Base-by-base conservation (phyloP, 108 stramenopile genomes). In the Stephanodiscus triporus region DNA sequence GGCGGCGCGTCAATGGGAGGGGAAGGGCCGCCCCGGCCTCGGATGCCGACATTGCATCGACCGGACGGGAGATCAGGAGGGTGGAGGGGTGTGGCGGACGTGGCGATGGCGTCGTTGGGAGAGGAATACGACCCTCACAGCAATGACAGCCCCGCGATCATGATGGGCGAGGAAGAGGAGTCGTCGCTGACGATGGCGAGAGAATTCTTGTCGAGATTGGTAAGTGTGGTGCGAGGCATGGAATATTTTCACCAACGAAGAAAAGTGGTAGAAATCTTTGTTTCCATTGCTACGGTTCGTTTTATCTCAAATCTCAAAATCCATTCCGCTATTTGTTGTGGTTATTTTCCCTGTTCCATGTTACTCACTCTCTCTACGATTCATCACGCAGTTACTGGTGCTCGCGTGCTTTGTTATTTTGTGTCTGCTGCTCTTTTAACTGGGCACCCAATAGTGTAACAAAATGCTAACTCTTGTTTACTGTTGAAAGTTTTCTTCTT, bases 341-440 rank as follows among this genome's bases (percentile, higher is more conserved):
- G 4, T 13, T 63, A 22, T 5, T 63, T 4, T 43, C 37, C 37
- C 23, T 43, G 7, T 53, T 67, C 14, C 50, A 34, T 34, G 32
- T 20, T 49, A 3, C 17, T 34, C 38, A 20, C 2, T 36, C 26
- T 6, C n/a, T 55, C n/a, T 53, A 26, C 11, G 30, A 29, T 51
- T 48, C 70, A 53, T 20, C 23, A 8, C 7, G 51, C 24, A 53
- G 51, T 53, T 53, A 20, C 50, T 82, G 23, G 77, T 82, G 76
- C 64, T 82, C 58, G 81, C 76, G 38, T 77, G 81, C 47, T 82
- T 81, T 68, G 80, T 81, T 1, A 51, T 81, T 9, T 81, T 81
- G 64, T 81, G 80, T 51, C 51, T 76, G 64, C 80, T 81, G 36
- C 58, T 81, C n/a, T 81, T 81, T 77, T 81, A 64, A 81, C 23